phyloP scores from a whole-genome alignment of 2,329 filamentous ascomycete species.

The Shiraia sp. region DNA sequence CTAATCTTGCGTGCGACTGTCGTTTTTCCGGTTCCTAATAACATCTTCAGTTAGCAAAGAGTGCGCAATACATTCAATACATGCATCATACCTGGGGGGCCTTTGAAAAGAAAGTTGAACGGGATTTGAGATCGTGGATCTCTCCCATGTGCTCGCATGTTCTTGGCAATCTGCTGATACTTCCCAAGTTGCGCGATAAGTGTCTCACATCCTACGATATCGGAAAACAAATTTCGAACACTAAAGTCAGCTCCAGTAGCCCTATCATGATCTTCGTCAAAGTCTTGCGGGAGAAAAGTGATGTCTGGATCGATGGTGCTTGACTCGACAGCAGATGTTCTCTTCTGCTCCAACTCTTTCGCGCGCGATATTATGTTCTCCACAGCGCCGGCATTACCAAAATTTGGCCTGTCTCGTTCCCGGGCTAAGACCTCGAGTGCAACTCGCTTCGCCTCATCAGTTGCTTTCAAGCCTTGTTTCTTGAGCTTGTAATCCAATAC shows the following conservation, averaged over 20 bases:
- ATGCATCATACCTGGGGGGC: conserved; percentile 60
- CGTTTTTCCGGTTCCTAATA: conserved; percentile 62
- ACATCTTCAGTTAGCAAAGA: no score
- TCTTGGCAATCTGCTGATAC: conserved; percentile 55
- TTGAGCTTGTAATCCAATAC: conserved; percentile 66
- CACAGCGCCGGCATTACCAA: conserved; percentile 71
- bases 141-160: conserved; percentile 52
- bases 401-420: conserved; percentile 62
- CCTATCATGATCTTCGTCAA: conserved; percentile 60
- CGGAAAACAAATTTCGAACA: conserved; percentile 58
- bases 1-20: conserved; percentile 71
- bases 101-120: conserved; percentile 68
- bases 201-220: conserved; percentile 58
- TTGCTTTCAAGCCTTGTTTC: conserved; percentile 55
- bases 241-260: conserved; percentile 50
- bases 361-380: conserved; percentile 63
- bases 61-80: no score
- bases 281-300: conserved; percentile 50
- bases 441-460: conserved; percentile 52
- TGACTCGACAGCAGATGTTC: conserved; percentile 25
- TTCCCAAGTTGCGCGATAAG: conserved; percentile 56
- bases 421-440: conserved; percentile 61
- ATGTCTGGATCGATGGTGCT: conserved; percentile 1
- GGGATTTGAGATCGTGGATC: conserved; percentile 61
- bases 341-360: conserved; percentile 53